phyloP scores from a whole-genome alignment of 2,329 filamentous ascomycete species.

The Seiridium cupressi region DNA sequence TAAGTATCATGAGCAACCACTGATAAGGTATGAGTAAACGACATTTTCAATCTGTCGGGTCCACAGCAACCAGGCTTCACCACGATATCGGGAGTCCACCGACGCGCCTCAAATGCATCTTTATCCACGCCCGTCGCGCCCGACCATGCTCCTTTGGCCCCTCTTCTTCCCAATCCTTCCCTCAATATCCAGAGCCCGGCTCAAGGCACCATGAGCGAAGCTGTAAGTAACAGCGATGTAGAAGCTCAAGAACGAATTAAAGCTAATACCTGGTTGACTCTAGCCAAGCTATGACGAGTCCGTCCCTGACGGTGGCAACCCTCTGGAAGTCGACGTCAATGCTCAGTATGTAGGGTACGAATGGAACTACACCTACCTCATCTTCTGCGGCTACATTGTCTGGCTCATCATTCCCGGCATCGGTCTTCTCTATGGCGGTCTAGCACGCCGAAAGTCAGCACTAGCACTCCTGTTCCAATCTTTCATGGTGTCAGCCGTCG shows the following conservation, averaged over 20 bases:
- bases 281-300: constrained; percentile 18
- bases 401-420: constrained; percentile 55
- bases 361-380: constrained; percentile 59
- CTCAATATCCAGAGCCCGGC: not conserved
- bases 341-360: constrained; percentile 57
- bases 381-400: constrained; percentile 59
- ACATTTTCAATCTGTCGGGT: not conserved
- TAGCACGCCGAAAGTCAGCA: constrained; percentile 34
- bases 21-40: not conserved
- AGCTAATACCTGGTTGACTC: not conserved
- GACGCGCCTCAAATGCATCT: too few relatives aligned
- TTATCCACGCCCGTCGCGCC: too few relatives aligned
- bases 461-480: constrained; percentile 47
- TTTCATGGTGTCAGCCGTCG: constrained; percentile 42
- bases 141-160: not conserved
- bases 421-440: constrained; percentile 36
- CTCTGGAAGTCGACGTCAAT: constrained; percentile 27
- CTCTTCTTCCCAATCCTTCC: not conserved
- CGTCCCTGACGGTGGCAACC: constrained; percentile 22
- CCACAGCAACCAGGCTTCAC: not conserved
- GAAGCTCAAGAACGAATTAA: not conserved
- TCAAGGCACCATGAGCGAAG: not conserved
- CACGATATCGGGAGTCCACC: not conserved
- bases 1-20: not conserved
- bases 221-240: not conserved